phyloP scores from a whole-genome alignment of 257 asterid species.

The Datura wrightii region DNA sequence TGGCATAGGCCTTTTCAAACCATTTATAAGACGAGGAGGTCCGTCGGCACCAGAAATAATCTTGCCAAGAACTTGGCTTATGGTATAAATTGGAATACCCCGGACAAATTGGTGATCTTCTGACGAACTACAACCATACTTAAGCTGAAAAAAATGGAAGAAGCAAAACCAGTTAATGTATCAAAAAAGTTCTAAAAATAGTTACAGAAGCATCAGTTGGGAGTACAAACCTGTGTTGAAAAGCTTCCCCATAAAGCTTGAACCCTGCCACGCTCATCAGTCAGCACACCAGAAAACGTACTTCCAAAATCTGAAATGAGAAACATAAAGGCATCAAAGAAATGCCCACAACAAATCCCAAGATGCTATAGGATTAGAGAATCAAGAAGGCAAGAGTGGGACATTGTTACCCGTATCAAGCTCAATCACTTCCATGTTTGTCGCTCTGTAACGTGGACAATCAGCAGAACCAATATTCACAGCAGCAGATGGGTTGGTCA shows the following conservation, averaged over 20 bases:
- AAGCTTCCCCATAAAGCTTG: slow-evolving; percentile 99
- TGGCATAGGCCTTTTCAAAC: slow-evolving; percentile 92
- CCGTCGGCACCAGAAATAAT: slow-evolving; percentile 67
- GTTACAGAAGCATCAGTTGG: slow-evolving; percentile 36
- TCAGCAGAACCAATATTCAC: slow-evolving; percentile 90
- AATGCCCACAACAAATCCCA: slow-evolving; percentile 35
- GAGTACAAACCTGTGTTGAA: slow-evolving; percentile 85
- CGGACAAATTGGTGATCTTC: slow-evolving; percentile 98
- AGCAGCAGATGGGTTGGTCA: slow-evolving; percentile 95
- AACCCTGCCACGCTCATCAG: slow-evolving; percentile 95
- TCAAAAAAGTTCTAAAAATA: slow-evolving; percentile 31
- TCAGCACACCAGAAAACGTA: slow-evolving; percentile 94
- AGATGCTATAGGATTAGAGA: background rate
- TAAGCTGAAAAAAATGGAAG: slow-evolving; percentile 60
- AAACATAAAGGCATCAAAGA: slow-evolving; percentile 35
- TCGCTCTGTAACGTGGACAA: slow-evolving; percentile 95
- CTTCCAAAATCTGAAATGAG: slow-evolving; percentile 83
- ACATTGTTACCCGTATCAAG: slow-evolving; percentile 80
- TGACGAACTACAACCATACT: slow-evolving; percentile 76
- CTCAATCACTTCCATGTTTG: slow-evolving; percentile 97
- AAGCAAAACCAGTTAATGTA: background rate
- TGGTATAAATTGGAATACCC: slow-evolving; percentile 80
- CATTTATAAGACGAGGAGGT: slow-evolving; percentile 73
- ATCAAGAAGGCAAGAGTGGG: slow-evolving; percentile 22
- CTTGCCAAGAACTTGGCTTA: slow-evolving; percentile 77